Evolutionary conservation across 805 yeast genomes (phyloP).

Genomic region (Jamesozyma spencerorum): DNA sequence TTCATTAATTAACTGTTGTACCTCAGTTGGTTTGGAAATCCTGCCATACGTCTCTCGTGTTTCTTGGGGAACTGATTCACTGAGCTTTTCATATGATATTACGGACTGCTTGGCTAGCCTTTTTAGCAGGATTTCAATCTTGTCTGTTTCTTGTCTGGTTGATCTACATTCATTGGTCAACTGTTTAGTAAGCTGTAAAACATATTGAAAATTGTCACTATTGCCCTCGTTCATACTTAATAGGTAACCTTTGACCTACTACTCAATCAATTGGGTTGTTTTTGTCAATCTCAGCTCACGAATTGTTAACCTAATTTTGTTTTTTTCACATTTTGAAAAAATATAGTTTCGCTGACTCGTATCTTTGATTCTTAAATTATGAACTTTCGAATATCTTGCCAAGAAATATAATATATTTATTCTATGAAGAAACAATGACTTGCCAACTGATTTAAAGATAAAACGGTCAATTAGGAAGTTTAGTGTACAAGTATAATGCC

Average conservation of each 20-base stretch:
- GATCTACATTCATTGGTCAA: slow-evolving; percentile 21
- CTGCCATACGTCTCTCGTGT: slow-evolving; percentile 7
- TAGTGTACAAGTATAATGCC: too few relatives aligned
- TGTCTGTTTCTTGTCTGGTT: slow-evolving; percentile 24
- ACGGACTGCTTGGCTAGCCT: slow-evolving; percentile 26
- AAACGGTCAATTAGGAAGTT: too few relatives aligned
- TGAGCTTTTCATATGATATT: slow-evolving; percentile 19
- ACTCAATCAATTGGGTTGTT: not conserved
- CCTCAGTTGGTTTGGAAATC: slow-evolving; percentile 8
- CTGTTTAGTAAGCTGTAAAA: slow-evolving; percentile 19
- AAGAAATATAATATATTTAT: not conserved
- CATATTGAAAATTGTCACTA: slow-evolving; percentile 24
- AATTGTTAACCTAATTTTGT: too few relatives aligned
- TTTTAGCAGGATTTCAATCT: slow-evolving; percentile 16
- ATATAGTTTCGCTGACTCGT: too few relatives aligned
- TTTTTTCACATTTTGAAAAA: too few relatives aligned
- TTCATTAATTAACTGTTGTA: slow-evolving; percentile 16
- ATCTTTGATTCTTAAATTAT: too few relatives aligned
- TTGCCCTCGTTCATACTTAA: slow-evolving; percentile 11
- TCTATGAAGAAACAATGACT: not conserved
- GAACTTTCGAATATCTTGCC: not conserved
- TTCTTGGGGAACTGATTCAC: slow-evolving; percentile 8
- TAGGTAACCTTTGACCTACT: too few relatives aligned
- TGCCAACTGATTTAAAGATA: too few relatives aligned
- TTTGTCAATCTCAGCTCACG: too few relatives aligned